These are phyloP conservation scores for Colletotrichum liaoningense DNA, from an alignment of 2,329 filamentous ascomycete genomes.

Conservation along the genomic window DNA sequence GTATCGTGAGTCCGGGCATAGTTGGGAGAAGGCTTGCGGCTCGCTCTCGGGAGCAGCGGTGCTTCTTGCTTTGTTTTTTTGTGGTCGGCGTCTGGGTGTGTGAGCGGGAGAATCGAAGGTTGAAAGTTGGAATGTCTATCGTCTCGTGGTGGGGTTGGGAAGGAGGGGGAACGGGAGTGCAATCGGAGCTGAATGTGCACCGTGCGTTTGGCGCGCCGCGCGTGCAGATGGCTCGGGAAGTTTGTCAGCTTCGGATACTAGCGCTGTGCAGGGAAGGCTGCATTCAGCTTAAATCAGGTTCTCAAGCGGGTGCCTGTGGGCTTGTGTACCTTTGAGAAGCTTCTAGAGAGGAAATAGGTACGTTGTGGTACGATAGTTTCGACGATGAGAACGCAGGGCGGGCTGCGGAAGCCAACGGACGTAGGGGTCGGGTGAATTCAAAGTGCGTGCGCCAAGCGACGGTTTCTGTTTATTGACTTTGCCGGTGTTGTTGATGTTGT, in stretches of 20 bases:
- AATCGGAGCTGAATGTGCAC: slow-evolving; percentile 25
- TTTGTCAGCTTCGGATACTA: slow-evolving; percentile 23
- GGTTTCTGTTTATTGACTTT: not conserved
- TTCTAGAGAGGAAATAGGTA: not conserved
- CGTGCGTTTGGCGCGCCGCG: slow-evolving; percentile 12
- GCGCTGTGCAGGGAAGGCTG: not conserved
- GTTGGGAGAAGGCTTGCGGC: slow-evolving; percentile 20
- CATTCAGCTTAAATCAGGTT: slow-evolving; percentile 10
- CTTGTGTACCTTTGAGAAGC: not conserved
- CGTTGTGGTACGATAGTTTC: not conserved
- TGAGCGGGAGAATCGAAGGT: slow-evolving; percentile 1
- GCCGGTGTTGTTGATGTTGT: not conserved
- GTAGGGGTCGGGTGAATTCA: not conserved
- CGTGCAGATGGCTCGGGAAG: slow-evolving; percentile 8
- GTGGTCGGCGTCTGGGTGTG: not conserved
- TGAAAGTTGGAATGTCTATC: slow-evolving; percentile 5
- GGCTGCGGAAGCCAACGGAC: not conserved
- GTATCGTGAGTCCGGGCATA: slow-evolving; percentile 46
- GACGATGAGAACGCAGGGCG: not conserved
- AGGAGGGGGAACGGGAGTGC: slow-evolving; percentile 9
- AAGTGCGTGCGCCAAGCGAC: not conserved
- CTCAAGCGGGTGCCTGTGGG: not conserved
- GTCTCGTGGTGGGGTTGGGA: slow-evolving; percentile 27
- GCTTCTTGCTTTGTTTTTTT: not conserved
- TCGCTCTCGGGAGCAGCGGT: not conserved